phyloP scores from a whole-genome alignment of 495 filamentous ascomycete genomes.

The Lasiosphaeria ovina region DNA sequence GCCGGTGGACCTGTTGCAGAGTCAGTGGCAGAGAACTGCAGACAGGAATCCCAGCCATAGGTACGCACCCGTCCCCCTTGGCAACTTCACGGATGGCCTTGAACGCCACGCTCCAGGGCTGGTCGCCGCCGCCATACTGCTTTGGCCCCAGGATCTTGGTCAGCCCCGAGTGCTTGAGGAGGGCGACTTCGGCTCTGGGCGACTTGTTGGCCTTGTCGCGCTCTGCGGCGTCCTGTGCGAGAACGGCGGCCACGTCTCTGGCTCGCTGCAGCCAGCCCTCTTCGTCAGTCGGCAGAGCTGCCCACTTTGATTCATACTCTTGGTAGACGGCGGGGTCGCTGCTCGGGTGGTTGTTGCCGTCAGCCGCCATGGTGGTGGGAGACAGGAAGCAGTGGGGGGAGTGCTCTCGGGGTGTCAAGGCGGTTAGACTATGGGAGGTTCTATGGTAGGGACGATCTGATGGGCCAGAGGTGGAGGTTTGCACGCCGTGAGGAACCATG shows the following conservation, averaged over 20 bases:
- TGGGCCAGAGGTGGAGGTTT: too few species aligned
- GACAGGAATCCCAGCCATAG: neutral
- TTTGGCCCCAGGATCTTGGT: slow-evolving; percentile 53
- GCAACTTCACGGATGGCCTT: slow-evolving; percentile 58
- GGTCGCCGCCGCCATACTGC: slow-evolving; percentile 57
- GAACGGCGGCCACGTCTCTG: slow-evolving; percentile 50
- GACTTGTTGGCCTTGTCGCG: slow-evolving; percentile 57
- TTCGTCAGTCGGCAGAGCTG: slow-evolving; percentile 41
- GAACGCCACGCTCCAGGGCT: slow-evolving; percentile 56
- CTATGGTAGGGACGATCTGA: too few species aligned
- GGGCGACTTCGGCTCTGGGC: slow-evolving; percentile 52
- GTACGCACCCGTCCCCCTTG: slow-evolving; percentile 53
- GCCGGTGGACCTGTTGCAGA: slow-evolving; percentile 42
- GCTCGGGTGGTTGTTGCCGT: slow-evolving; percentile 25
- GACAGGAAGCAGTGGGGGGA: neutral
- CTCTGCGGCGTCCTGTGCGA: slow-evolving; percentile 50
- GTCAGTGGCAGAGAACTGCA: neutral
- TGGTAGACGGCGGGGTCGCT: slow-evolving; percentile 54
- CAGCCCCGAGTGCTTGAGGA: slow-evolving; percentile 58
- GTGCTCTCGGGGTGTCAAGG: neutral
- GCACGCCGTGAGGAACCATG: too few species aligned
- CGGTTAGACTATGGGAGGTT: too few species aligned
- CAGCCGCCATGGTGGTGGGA: slow-evolving; percentile 7
- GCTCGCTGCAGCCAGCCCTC: slow-evolving; percentile 53
- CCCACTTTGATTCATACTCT: slow-evolving; percentile 46